These are phyloP conservation scores for Dimargaris verticillata DNA, from an alignment of 192 early-diverging fungal species.

Conservation along the genomic window DNA sequence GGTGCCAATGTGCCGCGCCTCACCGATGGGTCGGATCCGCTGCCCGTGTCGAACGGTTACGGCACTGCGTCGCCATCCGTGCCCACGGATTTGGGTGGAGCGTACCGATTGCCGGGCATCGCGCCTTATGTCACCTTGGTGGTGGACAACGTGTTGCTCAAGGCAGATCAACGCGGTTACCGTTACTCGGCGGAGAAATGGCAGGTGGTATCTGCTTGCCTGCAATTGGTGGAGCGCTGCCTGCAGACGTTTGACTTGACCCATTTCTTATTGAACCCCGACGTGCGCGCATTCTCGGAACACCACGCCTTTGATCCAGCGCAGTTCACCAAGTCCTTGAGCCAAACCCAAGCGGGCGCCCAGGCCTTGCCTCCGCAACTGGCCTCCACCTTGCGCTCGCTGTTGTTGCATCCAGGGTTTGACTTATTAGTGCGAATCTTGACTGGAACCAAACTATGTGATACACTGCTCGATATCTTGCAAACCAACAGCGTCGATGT, in stretches of 20 bases:
- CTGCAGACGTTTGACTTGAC: conserved; percentile 58
- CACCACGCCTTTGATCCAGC: conserved; percentile 9
- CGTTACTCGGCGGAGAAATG: conserved; percentile 52
- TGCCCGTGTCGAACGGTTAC: conserved; percentile 13
- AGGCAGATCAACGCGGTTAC: conserved; percentile 51
- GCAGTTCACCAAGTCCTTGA: conserved; percentile 5
- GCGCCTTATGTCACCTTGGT: conserved; percentile 69
- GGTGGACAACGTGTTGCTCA: conserved; percentile 70
- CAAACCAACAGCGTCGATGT: conserved; percentile 39
- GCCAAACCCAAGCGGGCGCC: conserved; percentile 2
- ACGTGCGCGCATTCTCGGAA: not conserved
- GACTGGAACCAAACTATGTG: conserved; percentile 51
- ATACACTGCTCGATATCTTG: conserved; percentile 45
- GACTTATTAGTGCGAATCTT: conserved; percentile 61
- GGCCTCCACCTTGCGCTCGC: conserved; percentile 18
- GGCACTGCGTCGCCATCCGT: conserved; percentile 23
- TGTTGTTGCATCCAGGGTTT: conserved; percentile 70
- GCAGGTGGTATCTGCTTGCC: conserved; percentile 52
- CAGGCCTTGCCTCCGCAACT: not conserved
- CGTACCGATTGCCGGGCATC: conserved; percentile 54
- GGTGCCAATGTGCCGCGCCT: not conserved
- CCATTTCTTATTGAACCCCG: conserved; percentile 18
- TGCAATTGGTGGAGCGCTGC: conserved; percentile 65
- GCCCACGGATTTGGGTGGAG: conserved; percentile 41
- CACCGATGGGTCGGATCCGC: conserved; percentile 12